phyloP scores from a whole-genome alignment of 805 yeast species.

The Candida ponderosae region DNA sequence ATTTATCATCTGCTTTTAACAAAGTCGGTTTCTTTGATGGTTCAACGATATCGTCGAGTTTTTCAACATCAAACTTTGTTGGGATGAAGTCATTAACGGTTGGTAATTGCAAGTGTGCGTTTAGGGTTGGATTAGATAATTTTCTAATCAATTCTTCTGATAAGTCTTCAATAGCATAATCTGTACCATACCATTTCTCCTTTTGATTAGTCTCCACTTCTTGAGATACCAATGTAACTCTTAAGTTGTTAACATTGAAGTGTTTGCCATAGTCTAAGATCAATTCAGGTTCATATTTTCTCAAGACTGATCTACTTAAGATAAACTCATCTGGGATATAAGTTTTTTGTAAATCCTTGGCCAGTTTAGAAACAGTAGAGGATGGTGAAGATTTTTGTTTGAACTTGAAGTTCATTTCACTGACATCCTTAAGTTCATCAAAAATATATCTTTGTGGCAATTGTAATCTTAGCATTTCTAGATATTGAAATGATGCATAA shows the following conservation, averaged over 20 bases:
- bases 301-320: slow-evolving; percentile 47
- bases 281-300: slow-evolving; percentile 49
- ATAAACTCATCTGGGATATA: slow-evolving; percentile 58
- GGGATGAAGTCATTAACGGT: slow-evolving; percentile 76
- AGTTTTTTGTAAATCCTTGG: slow-evolving; percentile 50
- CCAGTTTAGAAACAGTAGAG: slow-evolving; percentile 61
- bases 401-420: slow-evolving; percentile 68
- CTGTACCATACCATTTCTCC: slow-evolving; percentile 92
- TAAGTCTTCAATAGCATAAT: slow-evolving; percentile 46
- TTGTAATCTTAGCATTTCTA: slow-evolving; percentile 46
- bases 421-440: slow-evolving; percentile 65
- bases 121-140: slow-evolving; percentile 23
- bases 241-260: slow-evolving; percentile 52
- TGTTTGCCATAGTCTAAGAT: slow-evolving; percentile 41
- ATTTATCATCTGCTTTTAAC: slow-evolving; percentile 40
- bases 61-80: slow-evolving; percentile 58
- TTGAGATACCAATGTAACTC: slow-evolving; percentile 47
- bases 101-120: slow-evolving; percentile 50
- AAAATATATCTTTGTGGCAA: slow-evolving; percentile 75
- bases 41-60: slow-evolving; percentile 24
- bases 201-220: slow-evolving; percentile 39
- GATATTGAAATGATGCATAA: slow-evolving; percentile 60
- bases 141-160: slow-evolving; percentile 27
- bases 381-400: slow-evolving; percentile 71
- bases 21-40: slow-evolving; percentile 50